Evolutionary conservation across 2,329 filamentous ascomycete species (phyloP).

Genomic region (Pleomassaria siparia): DNA sequence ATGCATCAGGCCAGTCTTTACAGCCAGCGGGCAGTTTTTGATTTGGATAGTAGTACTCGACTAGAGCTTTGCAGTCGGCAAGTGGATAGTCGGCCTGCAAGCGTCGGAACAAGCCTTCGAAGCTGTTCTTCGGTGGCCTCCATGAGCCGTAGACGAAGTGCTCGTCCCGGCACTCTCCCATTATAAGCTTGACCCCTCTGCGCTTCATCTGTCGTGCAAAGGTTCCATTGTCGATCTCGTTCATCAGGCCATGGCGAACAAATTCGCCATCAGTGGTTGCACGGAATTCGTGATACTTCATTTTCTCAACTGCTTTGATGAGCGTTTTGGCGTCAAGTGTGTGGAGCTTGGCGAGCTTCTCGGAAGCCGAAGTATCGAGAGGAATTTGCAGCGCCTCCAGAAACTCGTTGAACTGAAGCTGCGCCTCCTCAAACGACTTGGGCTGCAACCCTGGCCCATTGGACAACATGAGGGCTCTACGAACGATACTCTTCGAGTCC

Average conservation of each 20-base stretch:
- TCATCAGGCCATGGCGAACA: slow-evolving; percentile 47
- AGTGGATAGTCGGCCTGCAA: slow-evolving; percentile 57
- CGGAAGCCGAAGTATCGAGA: slow-evolving; percentile 34
- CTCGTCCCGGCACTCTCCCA: slow-evolving; percentile 59
- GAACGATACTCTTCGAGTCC: slow-evolving; percentile 50
- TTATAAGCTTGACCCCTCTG: slow-evolving; percentile 52
- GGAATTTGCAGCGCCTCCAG: slow-evolving; percentile 50
- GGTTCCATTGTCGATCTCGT: slow-evolving; percentile 50
- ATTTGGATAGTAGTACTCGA: slow-evolving; percentile 48
- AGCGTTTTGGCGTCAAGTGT: slow-evolving; percentile 42
- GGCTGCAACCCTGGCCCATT: slow-evolving; percentile 58
- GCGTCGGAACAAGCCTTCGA: slow-evolving; percentile 47
- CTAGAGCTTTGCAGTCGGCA: slow-evolving; percentile 46
- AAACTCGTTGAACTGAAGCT: slow-evolving; percentile 56
- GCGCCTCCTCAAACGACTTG: slow-evolving; percentile 49
- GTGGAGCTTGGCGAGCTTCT: slow-evolving; percentile 53
- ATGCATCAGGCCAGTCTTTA: slow-evolving; percentile 54
- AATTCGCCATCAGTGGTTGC: slow-evolving; percentile 55
- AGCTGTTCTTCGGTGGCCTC: slow-evolving; percentile 49
- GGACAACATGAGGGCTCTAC: slow-evolving; percentile 56
- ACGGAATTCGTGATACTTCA: slow-evolving; percentile 57
- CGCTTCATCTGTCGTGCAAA: slow-evolving; percentile 50
- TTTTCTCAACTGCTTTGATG: slow-evolving; percentile 45
- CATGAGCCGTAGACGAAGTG: slow-evolving; percentile 55
- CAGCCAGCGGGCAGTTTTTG: slow-evolving; percentile 43